Conservation (phyloP, 805 yeast genomes). For the Suhomyces xylopsoci region DNA sequence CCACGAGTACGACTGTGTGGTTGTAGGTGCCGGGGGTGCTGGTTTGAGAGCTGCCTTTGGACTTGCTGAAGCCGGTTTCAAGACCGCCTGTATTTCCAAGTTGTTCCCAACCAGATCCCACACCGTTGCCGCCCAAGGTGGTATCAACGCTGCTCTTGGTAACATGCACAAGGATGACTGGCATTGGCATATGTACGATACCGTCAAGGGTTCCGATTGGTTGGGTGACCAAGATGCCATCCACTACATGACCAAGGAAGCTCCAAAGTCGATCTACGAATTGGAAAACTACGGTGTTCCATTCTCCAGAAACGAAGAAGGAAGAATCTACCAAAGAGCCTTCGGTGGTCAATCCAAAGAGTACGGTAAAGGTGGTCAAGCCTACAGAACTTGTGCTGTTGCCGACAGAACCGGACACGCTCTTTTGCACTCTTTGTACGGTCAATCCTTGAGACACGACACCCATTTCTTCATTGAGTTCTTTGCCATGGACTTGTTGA, state of each 20-base stretch:
- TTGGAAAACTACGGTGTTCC: slow-evolving; percentile 98
- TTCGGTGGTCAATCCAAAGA: slow-evolving; percentile 97
- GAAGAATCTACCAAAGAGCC: slow-evolving; percentile 97
- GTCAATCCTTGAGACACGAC: slow-evolving; percentile 94
- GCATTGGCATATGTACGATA: slow-evolving; percentile 99
- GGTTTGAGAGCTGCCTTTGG: slow-evolving; percentile 99
- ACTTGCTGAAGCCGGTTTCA: slow-evolving; percentile 92
- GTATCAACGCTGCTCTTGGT: slow-evolving; percentile 97
- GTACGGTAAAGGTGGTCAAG: slow-evolving; percentile 98
- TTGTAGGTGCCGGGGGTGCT: slow-evolving; percentile 99
- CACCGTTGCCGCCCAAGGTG: slow-evolving; percentile 99
- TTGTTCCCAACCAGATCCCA: slow-evolving; percentile 98
- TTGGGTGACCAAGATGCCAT: slow-evolving; percentile 99
- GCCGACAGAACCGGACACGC: slow-evolving; percentile 99
- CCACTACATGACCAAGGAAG: slow-evolving; percentile 98
- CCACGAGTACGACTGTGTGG: slow-evolving; percentile 97
- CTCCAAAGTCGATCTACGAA: slow-evolving; percentile 93
- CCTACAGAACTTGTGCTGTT: slow-evolving; percentile 98
- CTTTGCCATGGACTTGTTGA: slow-evolving; percentile 90
- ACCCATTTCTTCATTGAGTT: slow-evolving; percentile 97
- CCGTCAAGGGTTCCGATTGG: slow-evolving; percentile 99
- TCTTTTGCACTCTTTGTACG: slow-evolving; percentile 89
- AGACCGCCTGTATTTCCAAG: slow-evolving; percentile 96
- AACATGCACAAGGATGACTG: slow-evolving; percentile 98
- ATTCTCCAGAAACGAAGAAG: slow-evolving; percentile 94